Evolutionary conservation across 2,329 filamentous ascomycete genomes (phyloP).

Genomic region (Cordyceps fumosorosea): DNA sequence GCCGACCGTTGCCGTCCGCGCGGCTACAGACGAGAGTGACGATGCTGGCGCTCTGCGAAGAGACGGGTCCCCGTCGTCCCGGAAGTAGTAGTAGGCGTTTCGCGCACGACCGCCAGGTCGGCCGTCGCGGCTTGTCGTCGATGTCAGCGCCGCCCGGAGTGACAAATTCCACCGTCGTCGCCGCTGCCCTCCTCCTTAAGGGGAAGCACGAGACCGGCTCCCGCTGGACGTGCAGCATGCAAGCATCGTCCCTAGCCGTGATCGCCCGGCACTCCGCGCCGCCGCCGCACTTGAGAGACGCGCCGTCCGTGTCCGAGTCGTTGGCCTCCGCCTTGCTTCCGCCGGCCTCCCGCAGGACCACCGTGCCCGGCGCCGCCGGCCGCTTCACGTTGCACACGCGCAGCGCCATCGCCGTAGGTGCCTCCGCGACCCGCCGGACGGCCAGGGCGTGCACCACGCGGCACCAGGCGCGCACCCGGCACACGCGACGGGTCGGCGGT

Average conservation of each 20-base stretch:
- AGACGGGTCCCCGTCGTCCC: constrained; percentile 23
- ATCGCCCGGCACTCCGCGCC: constrained; percentile 59
- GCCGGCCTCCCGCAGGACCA: constrained; percentile 31
- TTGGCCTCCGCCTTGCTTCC: not conserved
- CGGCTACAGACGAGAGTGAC: not conserved
- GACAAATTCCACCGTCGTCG: not conserved
- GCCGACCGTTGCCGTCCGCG: not conserved
- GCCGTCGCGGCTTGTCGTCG: no score
- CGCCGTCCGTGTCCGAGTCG: constrained; percentile 56
- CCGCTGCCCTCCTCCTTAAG: not conserved
- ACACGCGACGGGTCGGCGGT: constrained; percentile 79
- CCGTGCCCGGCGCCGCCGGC: constrained; percentile 69
- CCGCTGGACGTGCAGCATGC: constrained; percentile 44
- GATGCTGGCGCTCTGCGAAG: not conserved
- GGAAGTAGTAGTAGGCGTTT: not conserved
- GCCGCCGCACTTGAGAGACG: constrained; percentile 46
- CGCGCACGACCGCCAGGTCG: not conserved
- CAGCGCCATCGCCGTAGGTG: constrained; percentile 70
- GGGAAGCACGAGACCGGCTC: not conserved
- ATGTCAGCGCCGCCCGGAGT: not conserved
- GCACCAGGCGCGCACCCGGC: constrained; percentile 78
- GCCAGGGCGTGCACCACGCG: constrained; percentile 94
- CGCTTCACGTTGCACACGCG: constrained; percentile 91
- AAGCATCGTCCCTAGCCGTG: constrained; percentile 94
- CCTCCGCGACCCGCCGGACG: constrained; percentile 90